Evolutionary conservation across 345 rosid species (phyloP).

Genomic region (Salix dunnii): DNA sequence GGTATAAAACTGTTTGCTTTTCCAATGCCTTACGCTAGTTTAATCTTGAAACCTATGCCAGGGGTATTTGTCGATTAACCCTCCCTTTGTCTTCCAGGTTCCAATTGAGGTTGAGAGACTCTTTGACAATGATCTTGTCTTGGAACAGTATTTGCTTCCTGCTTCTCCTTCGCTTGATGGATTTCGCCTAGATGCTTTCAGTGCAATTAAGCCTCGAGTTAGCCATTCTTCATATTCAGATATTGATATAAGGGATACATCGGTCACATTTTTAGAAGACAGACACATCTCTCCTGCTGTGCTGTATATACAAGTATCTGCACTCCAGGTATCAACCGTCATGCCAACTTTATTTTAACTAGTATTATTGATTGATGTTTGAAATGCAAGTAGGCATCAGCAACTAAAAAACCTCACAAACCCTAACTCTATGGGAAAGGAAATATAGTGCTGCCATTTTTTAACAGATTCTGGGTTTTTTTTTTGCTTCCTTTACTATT

Average conservation of each 20-base stretch:
- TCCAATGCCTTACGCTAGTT: no score
- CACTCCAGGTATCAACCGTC: constrained; percentile 56
- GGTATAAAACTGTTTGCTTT: constrained; percentile 36
- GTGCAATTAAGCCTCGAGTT: constrained; percentile 71
- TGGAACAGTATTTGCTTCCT: constrained; percentile 81
- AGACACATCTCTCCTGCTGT: constrained; percentile 77
- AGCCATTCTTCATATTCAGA: constrained; percentile 77
- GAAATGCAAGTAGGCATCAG: no score
- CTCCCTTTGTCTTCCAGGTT: constrained; percentile 42
- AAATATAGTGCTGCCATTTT: no score
- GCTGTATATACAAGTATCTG: constrained; percentile 74
- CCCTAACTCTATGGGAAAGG: no score
- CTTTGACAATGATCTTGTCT: constrained; percentile 57
- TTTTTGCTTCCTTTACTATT: no score
- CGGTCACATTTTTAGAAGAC: constrained; percentile 64
- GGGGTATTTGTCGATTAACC: not conserved
- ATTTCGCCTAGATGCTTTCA: constrained; percentile 80
- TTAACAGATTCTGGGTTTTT: no score
- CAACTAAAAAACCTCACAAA: no score
- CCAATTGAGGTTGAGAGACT: constrained; percentile 75
- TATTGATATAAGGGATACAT: constrained; percentile 51
- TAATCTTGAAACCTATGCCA: not conserved
- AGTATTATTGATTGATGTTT: no score
- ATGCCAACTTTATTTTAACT: no score
- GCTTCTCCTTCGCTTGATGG: constrained; percentile 75